Percentiles rank a stretch among this genome's conserved stretches.
Conservation (phyloP, 1,284 basidiomycete species). For the Papiliotrema flavescens region DNA sequence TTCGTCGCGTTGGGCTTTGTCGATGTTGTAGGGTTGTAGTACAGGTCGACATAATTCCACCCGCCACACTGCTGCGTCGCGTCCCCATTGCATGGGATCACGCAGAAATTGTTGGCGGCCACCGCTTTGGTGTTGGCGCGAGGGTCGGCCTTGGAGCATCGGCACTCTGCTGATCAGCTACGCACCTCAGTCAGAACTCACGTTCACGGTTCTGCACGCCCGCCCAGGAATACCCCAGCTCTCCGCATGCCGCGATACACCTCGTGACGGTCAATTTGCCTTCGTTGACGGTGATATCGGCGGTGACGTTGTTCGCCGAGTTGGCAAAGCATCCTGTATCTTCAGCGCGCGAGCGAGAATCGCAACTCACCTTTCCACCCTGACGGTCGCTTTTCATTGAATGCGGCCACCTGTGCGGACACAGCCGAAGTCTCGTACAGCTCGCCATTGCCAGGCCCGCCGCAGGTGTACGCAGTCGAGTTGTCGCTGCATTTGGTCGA, state of each 20-base stretch:
- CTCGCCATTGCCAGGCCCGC: conserved; percentile 5
- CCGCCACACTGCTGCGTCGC: conserved; percentile 3
- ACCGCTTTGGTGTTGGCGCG: neutral
- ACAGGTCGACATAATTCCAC: conserved; percentile 7
- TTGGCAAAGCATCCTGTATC: conserved; percentile 3
- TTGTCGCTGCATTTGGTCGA: conserved; percentile 1
- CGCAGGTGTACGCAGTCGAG: conserved; percentile 1
- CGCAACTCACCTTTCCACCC: conserved; percentile 3
- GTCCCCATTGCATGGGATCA: conserved; percentile 11
- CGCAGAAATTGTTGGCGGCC: conserved; percentile 10
- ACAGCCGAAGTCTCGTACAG: conserved; percentile 6
- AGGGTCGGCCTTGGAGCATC: conserved; percentile 5
- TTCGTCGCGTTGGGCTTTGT: neutral
- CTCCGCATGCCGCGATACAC: conserved; percentile 1
- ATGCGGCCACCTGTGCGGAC: neutral
- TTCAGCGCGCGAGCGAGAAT: neutral
- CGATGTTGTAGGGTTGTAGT: neutral
- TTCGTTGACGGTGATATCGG: conserved; percentile 3
- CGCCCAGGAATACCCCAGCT: conserved; percentile 4
- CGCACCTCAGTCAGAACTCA: neutral
- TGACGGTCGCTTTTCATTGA: neutral
- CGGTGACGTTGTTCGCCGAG: conserved; percentile 3
- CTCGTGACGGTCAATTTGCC: neutral
- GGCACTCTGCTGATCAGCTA: neutral
- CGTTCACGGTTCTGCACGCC: conserved; percentile 3